Evolutionary conservation across 2,329 filamentous ascomycete genomes (phyloP).

Genomic region (Arthrobotrys conoides): DNA sequence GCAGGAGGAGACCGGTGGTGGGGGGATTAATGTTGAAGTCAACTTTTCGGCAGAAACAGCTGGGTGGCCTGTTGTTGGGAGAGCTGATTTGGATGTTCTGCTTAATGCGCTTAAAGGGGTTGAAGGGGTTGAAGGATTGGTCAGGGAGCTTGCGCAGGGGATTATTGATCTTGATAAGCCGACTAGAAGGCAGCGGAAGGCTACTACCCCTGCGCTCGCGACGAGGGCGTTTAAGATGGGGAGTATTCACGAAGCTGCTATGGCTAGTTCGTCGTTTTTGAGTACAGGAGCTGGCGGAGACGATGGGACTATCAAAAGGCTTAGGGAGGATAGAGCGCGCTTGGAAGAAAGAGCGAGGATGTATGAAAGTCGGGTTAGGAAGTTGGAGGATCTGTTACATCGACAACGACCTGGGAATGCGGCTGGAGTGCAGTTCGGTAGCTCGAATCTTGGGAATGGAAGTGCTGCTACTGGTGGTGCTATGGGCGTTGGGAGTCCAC

Average conservation of each 20-base stretch:
- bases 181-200: constrained; percentile 74
- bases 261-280: constrained; percentile 87
- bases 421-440: constrained; percentile 65
- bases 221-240: constrained; percentile 83
- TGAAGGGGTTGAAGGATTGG: constrained; percentile 76
- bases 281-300: constrained; percentile 75
- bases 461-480: constrained; percentile 68
- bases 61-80: constrained; percentile 83
- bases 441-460: constrained; percentile 64
- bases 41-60: constrained; percentile 70
- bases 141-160: constrained; percentile 81
- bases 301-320: constrained; percentile 71
- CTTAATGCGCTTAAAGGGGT: constrained; percentile 76
- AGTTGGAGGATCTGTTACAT: constrained; percentile 92
- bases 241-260: constrained; percentile 88
- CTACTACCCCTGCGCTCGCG: constrained; percentile 65
- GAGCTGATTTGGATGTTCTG: constrained; percentile 83
- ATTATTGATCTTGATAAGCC: constrained; percentile 84
- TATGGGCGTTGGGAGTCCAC: constrained; percentile 68
- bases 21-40: constrained; percentile 62
- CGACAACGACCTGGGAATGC: constrained; percentile 76
- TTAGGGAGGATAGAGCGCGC: constrained; percentile 87
- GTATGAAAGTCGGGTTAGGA: constrained; percentile 89
- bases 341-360: constrained; percentile 81
- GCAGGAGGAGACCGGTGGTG: constrained; percentile 69